Percentiles rank a stretch among this genome's conserved stretches.
phyloP scores from a whole-genome alignment of 495 filamentous ascomycete genomes.

The Xylaria intraflava region DNA sequence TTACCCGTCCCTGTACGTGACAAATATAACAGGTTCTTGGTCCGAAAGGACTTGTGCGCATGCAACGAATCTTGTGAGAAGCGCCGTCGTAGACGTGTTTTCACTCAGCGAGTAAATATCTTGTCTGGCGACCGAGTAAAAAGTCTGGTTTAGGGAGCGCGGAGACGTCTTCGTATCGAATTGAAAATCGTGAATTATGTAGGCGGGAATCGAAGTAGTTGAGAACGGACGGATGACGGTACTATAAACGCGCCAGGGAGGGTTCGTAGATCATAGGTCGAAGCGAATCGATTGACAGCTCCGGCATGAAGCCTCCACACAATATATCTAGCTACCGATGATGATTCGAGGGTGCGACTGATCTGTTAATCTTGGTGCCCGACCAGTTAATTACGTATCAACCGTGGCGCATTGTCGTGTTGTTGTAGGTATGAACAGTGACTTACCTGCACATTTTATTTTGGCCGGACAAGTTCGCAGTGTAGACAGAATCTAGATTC shows the following conservation, averaged over 20 bases:
- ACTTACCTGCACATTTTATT: no score
- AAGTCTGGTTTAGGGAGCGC: background rate
- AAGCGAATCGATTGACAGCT: no score
- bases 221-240: background rate
- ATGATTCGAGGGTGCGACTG: slow-evolving; percentile 2
- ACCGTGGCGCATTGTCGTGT: no score
- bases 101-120: background rate
- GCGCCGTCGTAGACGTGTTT: background rate
- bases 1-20: background rate
- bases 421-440: no score
- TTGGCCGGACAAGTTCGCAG: no score
- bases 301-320: no score
- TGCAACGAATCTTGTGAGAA: background rate
- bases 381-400: no score
- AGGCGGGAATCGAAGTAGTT: background rate
- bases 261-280: background rate
- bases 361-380: no score
- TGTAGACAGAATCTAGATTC: slow-evolving; percentile 1
- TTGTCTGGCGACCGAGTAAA: background rate
- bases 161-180: background rate
- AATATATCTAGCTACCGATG: no score
- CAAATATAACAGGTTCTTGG: background rate
- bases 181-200: background rate
- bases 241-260: no score
- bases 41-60: background rate